Evolutionary conservation across 2,329 filamentous ascomycete genomes (phyloP), one percentile per base, ranked within the genome.

Genomic region (Beauveria sp.): DNA sequence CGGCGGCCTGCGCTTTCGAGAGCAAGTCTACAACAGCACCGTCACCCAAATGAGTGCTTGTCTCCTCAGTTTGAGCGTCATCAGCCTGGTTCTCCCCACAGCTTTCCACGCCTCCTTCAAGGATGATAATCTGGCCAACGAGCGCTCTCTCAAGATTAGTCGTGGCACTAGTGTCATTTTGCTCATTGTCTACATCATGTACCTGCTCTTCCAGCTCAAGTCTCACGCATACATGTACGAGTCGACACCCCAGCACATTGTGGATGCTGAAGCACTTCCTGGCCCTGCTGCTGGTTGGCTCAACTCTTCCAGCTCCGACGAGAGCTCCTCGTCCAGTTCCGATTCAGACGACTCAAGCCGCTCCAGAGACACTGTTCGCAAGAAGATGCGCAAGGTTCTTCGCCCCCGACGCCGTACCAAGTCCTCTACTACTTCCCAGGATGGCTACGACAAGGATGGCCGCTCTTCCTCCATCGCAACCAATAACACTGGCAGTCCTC

Each of bases 21-120:
- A 97, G 77, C 93, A 96, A 79, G 88, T 97, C 65, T 97, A 96
- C 77, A 97, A 96, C 76, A 95, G 87, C 75, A 96, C 91, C 24
- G 91, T 96, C 63, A 96, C 92, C 1, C 92, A 97, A 73, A 96
- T 96, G 91, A 96, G 91, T 72, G 93, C 93, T 57, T 96, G 91
- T 76, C 80, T 97, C 68, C 83, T 97, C 67, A 96, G 91, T 79
- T 75, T 96, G 74, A 93, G 90, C 70, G 93, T 96, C 64, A 93
- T 91, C 75, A 96, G 92, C 78, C 80, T 96, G 24, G 83, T 96
- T 28, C 77, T 97, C 14, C 92, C 93, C 1, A 96, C 93, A 40
- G 93, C 93, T 5, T 97, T 97, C 73, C 91, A 97, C 71, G 91
- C 91, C 18, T 95, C 93, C 0, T 97, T 95, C 75, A 83, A 75